Percentiles rank a stretch among this genome's conserved stretches.
These are phyloP conservation scores for Aspergillus ruber DNA, from an alignment of 2,329 filamentous ascomycete genomes.

Conservation along the genomic window DNA sequence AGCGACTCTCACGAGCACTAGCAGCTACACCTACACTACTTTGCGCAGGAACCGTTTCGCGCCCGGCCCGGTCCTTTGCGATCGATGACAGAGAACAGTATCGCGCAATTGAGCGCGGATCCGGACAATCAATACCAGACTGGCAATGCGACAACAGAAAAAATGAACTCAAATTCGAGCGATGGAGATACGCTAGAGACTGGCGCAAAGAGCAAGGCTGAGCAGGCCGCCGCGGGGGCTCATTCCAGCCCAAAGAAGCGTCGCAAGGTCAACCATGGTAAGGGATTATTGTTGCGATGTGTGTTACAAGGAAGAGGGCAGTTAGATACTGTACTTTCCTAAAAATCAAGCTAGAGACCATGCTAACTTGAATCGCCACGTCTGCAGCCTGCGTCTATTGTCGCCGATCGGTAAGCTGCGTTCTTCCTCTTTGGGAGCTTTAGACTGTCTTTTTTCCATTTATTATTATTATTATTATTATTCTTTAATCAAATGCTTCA, in stretches of 20 bases:
- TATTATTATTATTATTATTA: constrained; percentile 11
- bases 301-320: constrained; percentile 20
- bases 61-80: constrained; percentile 4
- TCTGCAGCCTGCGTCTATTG: constrained; percentile 78
- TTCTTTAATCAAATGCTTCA: constrained; percentile 3
- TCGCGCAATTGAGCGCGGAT: constrained; percentile 16
- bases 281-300: constrained; percentile 31
- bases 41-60: constrained; percentile 18
- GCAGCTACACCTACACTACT: constrained; percentile 4
- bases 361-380: constrained; percentile 20
- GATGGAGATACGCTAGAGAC: constrained; percentile 21
- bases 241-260: constrained; percentile 66
- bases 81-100: constrained; percentile 26
- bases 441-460: neutral
- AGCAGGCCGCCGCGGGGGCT: constrained; percentile 25
- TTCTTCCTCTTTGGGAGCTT: neutral
- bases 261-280: constrained; percentile 86
- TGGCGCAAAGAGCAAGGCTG: constrained; percentile 29
- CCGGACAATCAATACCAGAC: constrained; percentile 21
- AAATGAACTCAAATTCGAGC: constrained; percentile 12
- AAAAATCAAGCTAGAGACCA: constrained; percentile 4
- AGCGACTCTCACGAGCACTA: constrained; percentile 8
- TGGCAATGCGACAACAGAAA: constrained; percentile 22
- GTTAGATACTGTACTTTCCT: constrained; percentile 2
- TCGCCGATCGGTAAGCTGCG: constrained; percentile 74